Percentiles rank a stretch among this genome's conserved stretches.
These are phyloP conservation scores for Cercospora berteroae DNA, from an alignment of 2,329 filamentous ascomycete genomes.

Conservation along the genomic window DNA sequence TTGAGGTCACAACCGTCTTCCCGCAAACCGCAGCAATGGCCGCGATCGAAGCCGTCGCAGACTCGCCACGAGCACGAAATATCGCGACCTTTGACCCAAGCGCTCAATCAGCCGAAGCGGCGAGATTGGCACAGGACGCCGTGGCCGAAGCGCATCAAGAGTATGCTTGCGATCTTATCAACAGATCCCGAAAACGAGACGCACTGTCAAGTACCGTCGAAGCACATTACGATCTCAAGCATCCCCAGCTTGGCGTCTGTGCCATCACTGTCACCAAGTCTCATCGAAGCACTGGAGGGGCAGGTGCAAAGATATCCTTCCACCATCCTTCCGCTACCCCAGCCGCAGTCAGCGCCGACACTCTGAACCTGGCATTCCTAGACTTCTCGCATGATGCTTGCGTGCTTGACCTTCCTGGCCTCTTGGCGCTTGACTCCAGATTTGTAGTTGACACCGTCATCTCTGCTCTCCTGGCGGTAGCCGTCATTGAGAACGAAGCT, in stretches of 20 bases:
- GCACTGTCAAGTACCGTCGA: slow-evolving; percentile 27
- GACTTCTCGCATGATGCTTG: slow-evolving; percentile 45
- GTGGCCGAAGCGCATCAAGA: slow-evolving; percentile 63
- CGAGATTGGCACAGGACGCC: slow-evolving; percentile 58
- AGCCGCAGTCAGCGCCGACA: slow-evolving; percentile 41
- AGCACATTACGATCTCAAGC: slow-evolving; percentile 46
- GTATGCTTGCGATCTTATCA: slow-evolving; percentile 70
- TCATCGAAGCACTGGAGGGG: slow-evolving; percentile 4
- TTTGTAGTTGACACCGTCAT: slow-evolving; percentile 49
- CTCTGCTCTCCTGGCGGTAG: slow-evolving; percentile 45
- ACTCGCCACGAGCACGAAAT: slow-evolving; percentile 44
- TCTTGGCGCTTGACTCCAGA: slow-evolving; percentile 45
- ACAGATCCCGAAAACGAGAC: slow-evolving; percentile 44
- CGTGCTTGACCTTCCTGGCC: slow-evolving; percentile 45
- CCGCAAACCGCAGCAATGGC: slow-evolving; percentile 49
- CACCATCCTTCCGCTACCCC: slow-evolving; percentile 42
- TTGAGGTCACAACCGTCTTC: slow-evolving; percentile 40
- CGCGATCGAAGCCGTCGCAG: slow-evolving; percentile 48
- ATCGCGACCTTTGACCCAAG: slow-evolving; percentile 67
- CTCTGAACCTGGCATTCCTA: slow-evolving; percentile 45
- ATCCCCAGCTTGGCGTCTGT: slow-evolving; percentile 46
- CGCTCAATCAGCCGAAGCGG: slow-evolving; percentile 62
- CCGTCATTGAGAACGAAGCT: slow-evolving; percentile 46
- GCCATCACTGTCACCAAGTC: slow-evolving; percentile 44
- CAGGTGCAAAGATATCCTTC: slow-evolving; percentile 35